A percentile compares a stretch with the other conserved stretches of the same genome.
Evolutionary conservation across 1,139 yeast genomes (phyloP).

Genomic region (Scheffersomyces parashehatae): DNA sequence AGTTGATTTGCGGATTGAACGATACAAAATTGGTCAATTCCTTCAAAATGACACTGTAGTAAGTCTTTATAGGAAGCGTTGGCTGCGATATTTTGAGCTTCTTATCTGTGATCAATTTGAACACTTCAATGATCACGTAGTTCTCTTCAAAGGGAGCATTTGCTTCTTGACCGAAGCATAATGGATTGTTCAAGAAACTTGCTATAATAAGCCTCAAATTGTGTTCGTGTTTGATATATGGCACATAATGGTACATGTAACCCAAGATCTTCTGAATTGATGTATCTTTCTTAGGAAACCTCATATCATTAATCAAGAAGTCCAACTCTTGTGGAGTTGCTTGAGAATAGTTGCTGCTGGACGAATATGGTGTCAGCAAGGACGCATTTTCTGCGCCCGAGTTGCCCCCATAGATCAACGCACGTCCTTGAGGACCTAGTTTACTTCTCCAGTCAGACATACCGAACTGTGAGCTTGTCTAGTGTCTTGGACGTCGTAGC

Average conservation of each 20-base stretch:
- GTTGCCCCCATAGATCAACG: conserved; percentile 7
- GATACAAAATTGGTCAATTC: conserved; percentile 37
- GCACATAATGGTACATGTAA: conserved; percentile 59
- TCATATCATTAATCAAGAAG: conserved; percentile 44
- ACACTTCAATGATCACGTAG: conserved; percentile 49
- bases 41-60: conserved; percentile 45
- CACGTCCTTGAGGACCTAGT: conserved; percentile 33
- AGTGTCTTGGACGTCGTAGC: too few relatives aligned
- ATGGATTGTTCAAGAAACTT: conserved; percentile 50
- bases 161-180: conserved; percentile 39
- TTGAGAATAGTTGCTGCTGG: background rate
- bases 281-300: conserved; percentile 36
- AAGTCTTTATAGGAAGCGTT: conserved; percentile 51
- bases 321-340: conserved; percentile 49
- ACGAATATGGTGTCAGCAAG: background rate
- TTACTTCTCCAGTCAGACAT: conserved; percentile 8
- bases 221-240: conserved; percentile 57
- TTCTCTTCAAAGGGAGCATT: conserved; percentile 36
- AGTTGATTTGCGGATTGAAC: conserved; percentile 29
- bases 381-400: conserved; percentile 4
- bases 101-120: conserved; percentile 48
- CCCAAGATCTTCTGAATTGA: conserved; percentile 45
- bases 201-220: conserved; percentile 55
- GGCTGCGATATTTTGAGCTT: conserved; percentile 65
- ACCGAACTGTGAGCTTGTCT: too few relatives aligned